phyloP scores from a whole-genome alignment of 2,329 filamentous ascomycete species.

The Diaporthe sp. region DNA sequence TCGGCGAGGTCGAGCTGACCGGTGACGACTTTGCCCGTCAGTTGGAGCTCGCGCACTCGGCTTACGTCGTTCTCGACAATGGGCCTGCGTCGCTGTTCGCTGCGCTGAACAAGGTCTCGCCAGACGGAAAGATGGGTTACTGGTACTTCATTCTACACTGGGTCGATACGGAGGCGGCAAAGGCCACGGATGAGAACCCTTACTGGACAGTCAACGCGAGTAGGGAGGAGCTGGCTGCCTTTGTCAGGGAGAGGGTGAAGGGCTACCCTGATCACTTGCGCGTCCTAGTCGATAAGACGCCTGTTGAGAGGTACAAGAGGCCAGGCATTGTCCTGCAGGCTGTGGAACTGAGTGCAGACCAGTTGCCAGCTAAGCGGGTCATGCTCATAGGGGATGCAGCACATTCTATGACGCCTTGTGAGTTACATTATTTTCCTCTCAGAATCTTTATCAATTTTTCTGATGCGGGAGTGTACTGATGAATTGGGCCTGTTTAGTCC shows the following conservation, averaged over 20 bases:
- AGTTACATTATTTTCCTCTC: slow-evolving; percentile 41
- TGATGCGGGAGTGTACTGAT: background rate
- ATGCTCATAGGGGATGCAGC: slow-evolving; percentile 61
- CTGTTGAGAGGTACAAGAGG: slow-evolving; percentile 11
- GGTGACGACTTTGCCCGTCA: slow-evolving; percentile 49
- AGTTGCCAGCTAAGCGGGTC: slow-evolving; percentile 54
- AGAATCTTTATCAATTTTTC: background rate
- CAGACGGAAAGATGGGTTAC: slow-evolving; percentile 44
- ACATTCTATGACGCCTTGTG: slow-evolving; percentile 63
- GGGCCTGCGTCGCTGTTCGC: slow-evolving; percentile 44
- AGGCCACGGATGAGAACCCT: slow-evolving; percentile 25
- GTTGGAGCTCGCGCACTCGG: slow-evolving; percentile 51
- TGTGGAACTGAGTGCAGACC: slow-evolving; percentile 53
- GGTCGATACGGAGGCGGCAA: slow-evolving; percentile 42
- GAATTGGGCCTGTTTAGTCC: slow-evolving; percentile 48
- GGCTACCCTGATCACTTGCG: slow-evolving; percentile 14
- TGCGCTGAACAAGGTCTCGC: slow-evolving; percentile 46
- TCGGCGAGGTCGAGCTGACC: slow-evolving; percentile 47
- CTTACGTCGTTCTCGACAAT: slow-evolving; percentile 45
- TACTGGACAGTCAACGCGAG: slow-evolving; percentile 36
- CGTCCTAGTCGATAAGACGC: slow-evolving; percentile 31
- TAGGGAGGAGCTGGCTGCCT: slow-evolving; percentile 31
- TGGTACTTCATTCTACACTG: slow-evolving; percentile 50
- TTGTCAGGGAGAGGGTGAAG: slow-evolving; percentile 14
- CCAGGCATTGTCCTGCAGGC: slow-evolving; percentile 48